Evolutionary conservation across 192 early-diverging fungal species (phyloP).

Genomic region (Hyaloraphidium curvatum): DNA sequence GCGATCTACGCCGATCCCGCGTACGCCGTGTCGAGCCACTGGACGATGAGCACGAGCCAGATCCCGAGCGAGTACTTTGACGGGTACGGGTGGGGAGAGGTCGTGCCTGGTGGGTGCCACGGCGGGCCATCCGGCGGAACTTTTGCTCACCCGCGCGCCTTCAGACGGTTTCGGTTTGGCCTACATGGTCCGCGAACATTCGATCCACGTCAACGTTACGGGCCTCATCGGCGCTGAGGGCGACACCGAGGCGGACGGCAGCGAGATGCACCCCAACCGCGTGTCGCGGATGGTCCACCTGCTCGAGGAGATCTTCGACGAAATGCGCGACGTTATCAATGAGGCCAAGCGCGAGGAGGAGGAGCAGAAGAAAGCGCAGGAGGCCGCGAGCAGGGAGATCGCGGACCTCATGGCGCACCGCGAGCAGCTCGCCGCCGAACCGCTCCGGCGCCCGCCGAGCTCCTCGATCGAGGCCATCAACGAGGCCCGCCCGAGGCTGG

Average conservation of each 20-base stretch:
- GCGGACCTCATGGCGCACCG: neutral
- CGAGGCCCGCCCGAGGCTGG: neutral
- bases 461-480: neutral
- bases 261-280: conserved; percentile 20
- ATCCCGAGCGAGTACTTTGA: conserved; percentile 79
- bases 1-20: conserved; percentile 71
- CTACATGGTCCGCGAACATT: conserved; percentile 79
- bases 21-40: conserved; percentile 59
- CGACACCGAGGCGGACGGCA: conserved; percentile 28
- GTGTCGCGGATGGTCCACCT: conserved; percentile 42
- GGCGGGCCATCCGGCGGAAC: too few species aligned
- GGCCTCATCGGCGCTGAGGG: conserved; percentile 35
- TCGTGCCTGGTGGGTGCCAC: conserved; percentile 16
- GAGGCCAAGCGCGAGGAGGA: conserved; percentile 22
- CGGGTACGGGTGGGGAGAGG: conserved; percentile 79
- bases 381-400: neutral
- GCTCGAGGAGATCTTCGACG: conserved; percentile 69
- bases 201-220: conserved; percentile 75
- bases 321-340: conserved; percentile 66
- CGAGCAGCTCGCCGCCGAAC: neutral
- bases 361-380: neutral
- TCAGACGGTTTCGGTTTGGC: conserved; percentile 83
- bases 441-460: neutral
- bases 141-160: conserved; percentile 36
- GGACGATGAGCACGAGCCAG: conserved; percentile 85